Conservation (phyloP, 805 yeast species). For the Kluyveromyces dobzhanskii region DNA sequence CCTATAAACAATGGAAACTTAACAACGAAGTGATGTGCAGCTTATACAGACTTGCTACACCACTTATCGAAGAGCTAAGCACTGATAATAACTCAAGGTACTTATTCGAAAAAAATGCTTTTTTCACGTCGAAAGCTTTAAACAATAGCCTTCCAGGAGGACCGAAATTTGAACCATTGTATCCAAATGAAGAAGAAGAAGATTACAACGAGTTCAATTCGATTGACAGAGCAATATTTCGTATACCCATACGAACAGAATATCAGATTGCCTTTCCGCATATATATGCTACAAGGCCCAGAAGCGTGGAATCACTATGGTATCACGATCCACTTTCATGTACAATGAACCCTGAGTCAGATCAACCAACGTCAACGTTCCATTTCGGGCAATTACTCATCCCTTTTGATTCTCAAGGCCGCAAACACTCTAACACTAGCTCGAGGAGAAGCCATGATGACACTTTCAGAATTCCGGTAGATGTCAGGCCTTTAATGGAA, state of each 20-base stretch:
- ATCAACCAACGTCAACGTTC: constrained; percentile 48
- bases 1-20: constrained; percentile 67
- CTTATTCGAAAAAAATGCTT: constrained; percentile 69
- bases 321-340: constrained; percentile 59
- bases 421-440: constrained; percentile 9
- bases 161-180: constrained; percentile 86
- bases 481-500: constrained; percentile 44
- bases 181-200: constrained; percentile 57
- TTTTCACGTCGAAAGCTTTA: constrained; percentile 85
- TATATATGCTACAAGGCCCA: constrained; percentile 69
- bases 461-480: constrained; percentile 34
- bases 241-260: constrained; percentile 72
- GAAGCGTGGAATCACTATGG: constrained; percentile 52
- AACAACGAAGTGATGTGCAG: constrained; percentile 53
- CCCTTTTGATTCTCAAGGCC: constrained; percentile 38
- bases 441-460: constrained; percentile 31
- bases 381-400: constrained; percentile 44
- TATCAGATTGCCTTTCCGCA: constrained; percentile 82
- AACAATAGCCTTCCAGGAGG: constrained; percentile 90
- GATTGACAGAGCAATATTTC: constrained; percentile 75
- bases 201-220: constrained; percentile 89
- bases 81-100: constrained; percentile 53
- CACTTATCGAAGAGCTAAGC: constrained; percentile 50
- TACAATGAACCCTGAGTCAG: constrained; percentile 35
- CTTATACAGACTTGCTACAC: constrained; percentile 60